phyloP scores from a whole-genome alignment of 208 protist species.

The Zelonia costaricensis region DNA sequence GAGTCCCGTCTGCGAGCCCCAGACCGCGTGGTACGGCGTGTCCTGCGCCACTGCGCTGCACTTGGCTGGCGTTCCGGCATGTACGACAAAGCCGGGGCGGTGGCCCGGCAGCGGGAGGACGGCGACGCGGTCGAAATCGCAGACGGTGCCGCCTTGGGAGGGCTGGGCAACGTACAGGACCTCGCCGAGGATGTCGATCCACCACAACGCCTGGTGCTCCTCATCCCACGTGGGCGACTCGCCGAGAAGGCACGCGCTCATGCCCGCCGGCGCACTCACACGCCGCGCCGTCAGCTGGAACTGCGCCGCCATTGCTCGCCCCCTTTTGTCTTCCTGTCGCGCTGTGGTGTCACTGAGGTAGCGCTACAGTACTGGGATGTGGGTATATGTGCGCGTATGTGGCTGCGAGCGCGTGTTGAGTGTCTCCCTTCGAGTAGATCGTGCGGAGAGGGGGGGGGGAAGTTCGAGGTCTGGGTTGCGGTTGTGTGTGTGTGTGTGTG shows the following conservation, averaged over 20 bases:
- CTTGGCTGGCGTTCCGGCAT: background rate
- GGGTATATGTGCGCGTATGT: too few relatives aligned
- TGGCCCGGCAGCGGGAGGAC: slow-evolving; percentile 20
- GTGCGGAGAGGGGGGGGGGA: too few relatives aligned
- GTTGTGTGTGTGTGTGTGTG: too few relatives aligned
- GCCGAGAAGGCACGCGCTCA: slow-evolving; percentile 5
- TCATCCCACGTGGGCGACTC: slow-evolving; percentile 37
- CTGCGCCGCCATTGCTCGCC: slow-evolving; percentile 27
- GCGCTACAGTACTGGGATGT: too few relatives aligned
- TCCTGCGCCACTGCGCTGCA: too few relatives aligned
- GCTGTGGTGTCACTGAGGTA: too few relatives aligned
- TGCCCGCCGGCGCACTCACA: slow-evolving; percentile 13
- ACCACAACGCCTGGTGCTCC: slow-evolving; percentile 26
- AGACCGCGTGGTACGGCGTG: slow-evolving; percentile 18
- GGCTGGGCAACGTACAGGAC: slow-evolving; percentile 25
- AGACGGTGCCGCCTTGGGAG: background rate
- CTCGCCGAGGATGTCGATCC: slow-evolving; percentile 29
- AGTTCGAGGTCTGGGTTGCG: too few relatives aligned
- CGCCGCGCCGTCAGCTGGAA: slow-evolving; percentile 31
- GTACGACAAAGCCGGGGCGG: slow-evolving; percentile 25
- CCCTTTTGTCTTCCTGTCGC: too few relatives aligned
- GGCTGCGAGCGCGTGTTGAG: too few relatives aligned
- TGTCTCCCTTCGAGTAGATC: too few relatives aligned
- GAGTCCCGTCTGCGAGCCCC: slow-evolving; percentile 25
- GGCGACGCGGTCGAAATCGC: slow-evolving; percentile 28